Percentiles rank a stretch among this genome's conserved stretches.
Conservation (phyloP, 257 asterid genomes). For the Solanum medicagineum region DNA sequence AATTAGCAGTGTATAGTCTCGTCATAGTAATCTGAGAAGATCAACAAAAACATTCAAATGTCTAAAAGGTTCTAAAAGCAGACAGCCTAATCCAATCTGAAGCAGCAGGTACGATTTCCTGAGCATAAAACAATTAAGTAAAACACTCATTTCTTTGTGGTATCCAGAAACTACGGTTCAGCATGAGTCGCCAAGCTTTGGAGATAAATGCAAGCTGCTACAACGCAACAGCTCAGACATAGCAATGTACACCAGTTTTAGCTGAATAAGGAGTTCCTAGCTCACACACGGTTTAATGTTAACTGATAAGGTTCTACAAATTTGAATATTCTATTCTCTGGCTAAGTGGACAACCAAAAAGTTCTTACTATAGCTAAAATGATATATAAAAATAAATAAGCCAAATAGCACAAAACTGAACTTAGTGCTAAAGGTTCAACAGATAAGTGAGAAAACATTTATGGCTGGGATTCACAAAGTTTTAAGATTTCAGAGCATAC, state of each 20-base stretch:
- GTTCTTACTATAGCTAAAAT: background rate
- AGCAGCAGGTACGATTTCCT: background rate
- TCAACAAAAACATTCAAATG: background rate
- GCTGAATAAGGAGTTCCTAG: background rate
- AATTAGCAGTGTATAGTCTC: background rate
- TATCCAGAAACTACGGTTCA: background rate
- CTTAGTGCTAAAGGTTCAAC: background rate
- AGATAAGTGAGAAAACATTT: background rate
- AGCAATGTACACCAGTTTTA: background rate
- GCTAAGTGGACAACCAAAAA: background rate
- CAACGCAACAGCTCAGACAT: background rate
- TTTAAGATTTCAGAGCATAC: constrained; percentile 19
- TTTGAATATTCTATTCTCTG: background rate
- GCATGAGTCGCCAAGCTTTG: background rate
- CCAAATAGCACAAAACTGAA: background rate
- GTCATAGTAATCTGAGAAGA: background rate
- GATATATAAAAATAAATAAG: background rate
- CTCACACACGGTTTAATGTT: background rate
- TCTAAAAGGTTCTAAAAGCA: background rate
- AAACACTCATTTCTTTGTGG: background rate
- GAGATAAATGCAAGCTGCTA: background rate
- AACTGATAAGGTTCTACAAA: background rate
- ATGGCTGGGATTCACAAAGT: background rate
- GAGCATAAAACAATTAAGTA: background rate
- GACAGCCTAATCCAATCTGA: background rate